phyloP scores from a whole-genome alignment of 73 alveolate species.

The Loxodes magnus region DNA sequence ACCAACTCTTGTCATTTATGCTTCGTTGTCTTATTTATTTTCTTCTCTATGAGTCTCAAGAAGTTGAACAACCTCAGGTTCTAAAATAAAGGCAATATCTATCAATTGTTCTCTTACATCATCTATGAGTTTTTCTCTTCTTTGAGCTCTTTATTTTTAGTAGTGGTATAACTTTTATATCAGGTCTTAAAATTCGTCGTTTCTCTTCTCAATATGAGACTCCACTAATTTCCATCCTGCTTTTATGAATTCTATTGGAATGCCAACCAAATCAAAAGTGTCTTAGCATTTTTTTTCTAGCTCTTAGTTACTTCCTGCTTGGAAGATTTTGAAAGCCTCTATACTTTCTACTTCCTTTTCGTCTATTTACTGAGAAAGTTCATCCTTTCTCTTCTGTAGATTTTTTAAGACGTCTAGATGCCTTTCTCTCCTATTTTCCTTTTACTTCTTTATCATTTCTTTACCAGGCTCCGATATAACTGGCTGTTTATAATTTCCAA shows the following conservation, averaged over 20 bases:
- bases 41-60: constrained; percentile 18
- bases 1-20: constrained; percentile 18
- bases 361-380: constrained; percentile 34
- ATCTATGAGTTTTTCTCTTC: constrained; percentile 19
- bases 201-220: constrained; percentile 27
- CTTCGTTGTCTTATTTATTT: constrained; percentile 22
- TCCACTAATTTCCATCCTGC: constrained; percentile 38
- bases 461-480: constrained; percentile 26
- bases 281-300: constrained; percentile 24
- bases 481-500: constrained; percentile 7
- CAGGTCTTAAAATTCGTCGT: constrained; percentile 24
- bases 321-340: constrained; percentile 28
- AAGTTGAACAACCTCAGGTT: constrained; percentile 48
- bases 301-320: constrained; percentile 37
- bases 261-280: constrained; percentile 29
- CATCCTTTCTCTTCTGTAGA: constrained; percentile 45
- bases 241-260: constrained; percentile 46
- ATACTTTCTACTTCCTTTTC: constrained; percentile 29
- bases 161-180: constrained; percentile 23
- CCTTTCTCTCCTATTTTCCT: constrained; percentile 42
- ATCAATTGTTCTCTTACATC: constrained; percentile 26
- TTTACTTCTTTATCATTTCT: constrained; percentile 40
- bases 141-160: constrained; percentile 30
- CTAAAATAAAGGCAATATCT: constrained; percentile 44
- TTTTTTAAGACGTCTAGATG: constrained; percentile 49